phyloP scores from a whole-genome alignment of 129 eudicot species.

The Chrysanthemum lavandulifolium region DNA sequence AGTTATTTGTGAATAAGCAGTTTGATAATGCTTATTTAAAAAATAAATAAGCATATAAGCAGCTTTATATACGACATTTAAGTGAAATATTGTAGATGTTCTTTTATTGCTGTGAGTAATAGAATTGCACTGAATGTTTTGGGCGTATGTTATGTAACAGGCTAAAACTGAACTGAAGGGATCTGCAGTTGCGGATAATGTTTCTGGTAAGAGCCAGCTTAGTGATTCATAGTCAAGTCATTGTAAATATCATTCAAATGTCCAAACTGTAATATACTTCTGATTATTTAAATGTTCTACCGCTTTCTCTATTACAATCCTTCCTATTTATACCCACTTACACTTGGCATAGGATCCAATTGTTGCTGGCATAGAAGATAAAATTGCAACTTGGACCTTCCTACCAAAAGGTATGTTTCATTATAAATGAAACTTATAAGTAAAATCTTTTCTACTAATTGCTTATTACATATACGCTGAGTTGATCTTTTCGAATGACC shows the following conservation, averaged over 20 bases:
- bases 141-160: conserved; percentile 25
- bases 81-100: neutral
- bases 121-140: conserved; percentile 17
- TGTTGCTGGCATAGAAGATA: too few relatives aligned
- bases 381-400: conserved; percentile 24
- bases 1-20: too few relatives aligned
- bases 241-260: too few relatives aligned
- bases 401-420: conserved; percentile 72
- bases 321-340: neutral
- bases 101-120: neutral
- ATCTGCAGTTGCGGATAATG: conserved; percentile 92
- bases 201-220: conserved; percentile 23
- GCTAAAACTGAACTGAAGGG: conserved; percentile 44
- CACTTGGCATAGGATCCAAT: conserved; percentile 34
- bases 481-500: neutral
- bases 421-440: conserved; percentile 6
- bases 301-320: neutral
- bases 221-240: too few relatives aligned
- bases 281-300: neutral
- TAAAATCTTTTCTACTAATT: neutral
- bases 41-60: too few relatives aligned
- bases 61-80: too few relatives aligned
- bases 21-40: too few relatives aligned
- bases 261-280: neutral
- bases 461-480: neutral